Percentiles rank a stretch among this genome's conserved stretches.
These are phyloP conservation scores for Rhazya stricta DNA, from an alignment of 257 asterid genomes.

Conservation along the genomic window DNA sequence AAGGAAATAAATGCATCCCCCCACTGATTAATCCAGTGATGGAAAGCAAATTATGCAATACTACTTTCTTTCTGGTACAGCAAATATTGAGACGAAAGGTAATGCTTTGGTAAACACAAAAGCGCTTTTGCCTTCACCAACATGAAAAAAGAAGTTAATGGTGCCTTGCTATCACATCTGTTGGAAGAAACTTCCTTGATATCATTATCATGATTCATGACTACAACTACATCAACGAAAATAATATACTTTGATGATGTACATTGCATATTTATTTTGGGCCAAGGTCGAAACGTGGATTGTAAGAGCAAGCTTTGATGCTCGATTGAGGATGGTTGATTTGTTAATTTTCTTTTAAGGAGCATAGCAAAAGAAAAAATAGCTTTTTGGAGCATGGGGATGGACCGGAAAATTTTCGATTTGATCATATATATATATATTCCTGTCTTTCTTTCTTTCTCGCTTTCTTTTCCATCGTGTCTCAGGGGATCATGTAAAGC, in stretches of 20 bases:
- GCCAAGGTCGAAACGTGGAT: too few species aligned
- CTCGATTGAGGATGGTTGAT: too few species aligned
- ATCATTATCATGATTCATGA: background rate
- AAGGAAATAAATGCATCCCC: background rate
- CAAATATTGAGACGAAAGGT: background rate
- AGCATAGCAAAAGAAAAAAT: too few species aligned
- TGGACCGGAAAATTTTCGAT: too few species aligned
- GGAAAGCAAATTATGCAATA: background rate
- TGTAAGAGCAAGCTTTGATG: too few species aligned
- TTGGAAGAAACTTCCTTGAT: background rate
- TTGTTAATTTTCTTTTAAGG: too few species aligned
- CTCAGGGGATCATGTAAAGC: too few species aligned
- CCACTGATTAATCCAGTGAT: background rate
- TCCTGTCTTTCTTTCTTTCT: too few species aligned
- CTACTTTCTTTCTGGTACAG: background rate
- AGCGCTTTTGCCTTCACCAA: background rate
- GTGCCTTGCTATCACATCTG: background rate
- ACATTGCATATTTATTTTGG: too few species aligned
- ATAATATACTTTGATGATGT: too few species aligned
- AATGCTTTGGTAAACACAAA: background rate
- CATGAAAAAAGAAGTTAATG: background rate
- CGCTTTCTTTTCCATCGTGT: background rate
- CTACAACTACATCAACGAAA: background rate
- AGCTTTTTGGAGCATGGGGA: too few species aligned
- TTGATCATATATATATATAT: too few species aligned